Evolutionary conservation across 2,329 filamentous ascomycete genomes (phyloP), one percentile per base, ranked within the genome.

Genomic region (Nothophoma quercina): DNA sequence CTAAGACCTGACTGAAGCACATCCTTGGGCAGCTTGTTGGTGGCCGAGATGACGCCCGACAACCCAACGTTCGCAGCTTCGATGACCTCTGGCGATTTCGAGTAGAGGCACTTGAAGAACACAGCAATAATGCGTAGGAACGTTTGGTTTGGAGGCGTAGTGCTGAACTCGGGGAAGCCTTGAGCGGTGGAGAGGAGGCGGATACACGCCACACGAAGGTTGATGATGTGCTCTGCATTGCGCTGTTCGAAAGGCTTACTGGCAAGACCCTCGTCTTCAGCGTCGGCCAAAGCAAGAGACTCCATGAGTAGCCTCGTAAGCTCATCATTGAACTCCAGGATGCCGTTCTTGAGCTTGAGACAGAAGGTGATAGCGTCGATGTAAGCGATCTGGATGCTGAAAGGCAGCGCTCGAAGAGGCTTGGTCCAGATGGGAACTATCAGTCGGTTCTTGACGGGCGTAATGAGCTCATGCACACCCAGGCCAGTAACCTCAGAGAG

Each of bases 311-410:
- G 80, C 35, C 95, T 85, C 62, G 95, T 96, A 21, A 98, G 82
- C 58, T 93, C 87, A 41, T 98, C 93, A 61, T 97, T 95, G 71
- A 98, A 96, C 7, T 88, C 86, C 21, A 99, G 86, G 67, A 97
- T 93, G 60, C 95, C 89, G 40, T 88, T 87, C 71, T 96, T 93
- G 40, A 99, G 81, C 50, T 88, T 88, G 78, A 99, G 85, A 69
- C 96, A 96, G 74, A 96, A 99, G 0, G 91, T 96, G 69, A 99
- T 92, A 1, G 95, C 95, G 71, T 99, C 96, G 63, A 99, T 97
- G 69, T 96, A 98, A 4, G 95, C 96, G 62, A 99, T 99, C 77
- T 99, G 96, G 2, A 91, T 93, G 5, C 91, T 84, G 69, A 99
- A 99, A 0, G 95, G 95, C 56, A 99, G 79, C 0, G 95, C 96